Base-by-base conservation (phyloP, 768 basidiomycete species). In the Postia placenta region DNA sequence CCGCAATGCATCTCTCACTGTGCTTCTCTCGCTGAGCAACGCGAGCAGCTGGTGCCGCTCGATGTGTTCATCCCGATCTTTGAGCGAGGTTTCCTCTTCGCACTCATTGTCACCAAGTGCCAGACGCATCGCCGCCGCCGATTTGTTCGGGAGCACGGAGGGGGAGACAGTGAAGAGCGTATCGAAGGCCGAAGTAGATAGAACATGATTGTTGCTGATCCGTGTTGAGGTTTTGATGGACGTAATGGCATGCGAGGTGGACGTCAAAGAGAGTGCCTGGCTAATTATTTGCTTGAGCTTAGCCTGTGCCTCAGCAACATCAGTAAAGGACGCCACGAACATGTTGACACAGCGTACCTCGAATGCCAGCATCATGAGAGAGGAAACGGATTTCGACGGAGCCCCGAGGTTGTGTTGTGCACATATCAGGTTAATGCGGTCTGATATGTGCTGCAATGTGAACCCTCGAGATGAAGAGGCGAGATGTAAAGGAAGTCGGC, bases 271-370 rank as follows among this genome's bases (percentile, higher is more conserved):
- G 25, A 92, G 65, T 4, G 88, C 86, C 56, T 86, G 86, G 1
- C 83, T 87, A 54, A 92, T 84, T 23, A 91, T 76, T 50, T 90
- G 85, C 60, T 92, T 92, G 3, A 92, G 73, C 61, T 88, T 87
- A 15, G 85, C 85, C 87, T 89, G 52, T 14, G 27, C 33, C 19
- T 48, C 20, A 45, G 14, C 1, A 27, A 50, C 52, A 47, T 9
- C 44, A 22, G 11, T 5, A 25, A 17, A 11, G 25, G 11, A 45
- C 42, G 24, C 19, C n/a, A 27, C n/a, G 11, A 12, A 6, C 62
- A n/a, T n/a, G n/a, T n/a, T n/a, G n/a, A n/a, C n/a, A n/a, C n/a
- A n/a, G n/a, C n/a, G n/a, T n/a, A 86, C 87, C 73, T 92, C 87
- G 57, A 82, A 85, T 1, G 88, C 88, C 42, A 88, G 74, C 64